Evolutionary conservation across 2,329 filamentous ascomycete genomes (phyloP).

Genomic region (Basipetospora sp.): DNA sequence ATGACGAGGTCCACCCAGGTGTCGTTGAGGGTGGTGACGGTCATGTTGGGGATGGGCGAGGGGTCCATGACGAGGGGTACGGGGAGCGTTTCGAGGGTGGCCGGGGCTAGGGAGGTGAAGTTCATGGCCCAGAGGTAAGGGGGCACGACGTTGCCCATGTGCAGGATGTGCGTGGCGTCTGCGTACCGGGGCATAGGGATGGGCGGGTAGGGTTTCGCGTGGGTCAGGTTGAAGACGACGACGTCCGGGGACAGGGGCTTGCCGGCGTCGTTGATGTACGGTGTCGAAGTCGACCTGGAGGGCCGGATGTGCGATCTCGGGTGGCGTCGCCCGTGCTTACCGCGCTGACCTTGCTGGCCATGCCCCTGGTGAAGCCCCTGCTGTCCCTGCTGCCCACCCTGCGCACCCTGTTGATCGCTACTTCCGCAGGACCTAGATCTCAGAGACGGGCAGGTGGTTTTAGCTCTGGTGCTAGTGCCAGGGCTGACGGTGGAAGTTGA

Average conservation of each 20-base stretch:
- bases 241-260: conserved; percentile 24
- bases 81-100: conserved; percentile 18
- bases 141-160: conserved; percentile 24
- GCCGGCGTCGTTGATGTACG: conserved; percentile 37
- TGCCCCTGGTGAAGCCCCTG: too few relatives aligned
- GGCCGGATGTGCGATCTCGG: too few relatives aligned
- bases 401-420: too few relatives aligned
- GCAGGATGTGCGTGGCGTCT: conserved; percentile 30
- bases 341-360: too few relatives aligned
- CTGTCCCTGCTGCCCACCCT: too few relatives aligned
- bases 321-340: conserved; percentile 6
- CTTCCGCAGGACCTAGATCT: too few relatives aligned
- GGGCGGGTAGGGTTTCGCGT: conserved; percentile 32
- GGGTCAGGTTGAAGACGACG: conserved; percentile 27
- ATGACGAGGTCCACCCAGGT: conserved; percentile 45
- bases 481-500: too few relatives aligned
- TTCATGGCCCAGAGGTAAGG: conserved; percentile 41
- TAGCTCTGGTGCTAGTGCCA: too few relatives aligned
- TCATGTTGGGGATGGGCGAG: conserved; percentile 24
- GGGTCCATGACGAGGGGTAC: conserved; percentile 35
- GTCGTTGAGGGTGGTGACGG: conserved; percentile 29
- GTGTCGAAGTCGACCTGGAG: conserved; percentile 12
- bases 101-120: conserved; percentile 24
- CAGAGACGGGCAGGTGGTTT: too few relatives aligned
- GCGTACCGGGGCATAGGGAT: conserved; percentile 25